Evolutionary conservation across 805 yeast genomes (phyloP), one percentile per base, ranked within the genome.

Genomic region (Hanseniaspora meyeri): DNA sequence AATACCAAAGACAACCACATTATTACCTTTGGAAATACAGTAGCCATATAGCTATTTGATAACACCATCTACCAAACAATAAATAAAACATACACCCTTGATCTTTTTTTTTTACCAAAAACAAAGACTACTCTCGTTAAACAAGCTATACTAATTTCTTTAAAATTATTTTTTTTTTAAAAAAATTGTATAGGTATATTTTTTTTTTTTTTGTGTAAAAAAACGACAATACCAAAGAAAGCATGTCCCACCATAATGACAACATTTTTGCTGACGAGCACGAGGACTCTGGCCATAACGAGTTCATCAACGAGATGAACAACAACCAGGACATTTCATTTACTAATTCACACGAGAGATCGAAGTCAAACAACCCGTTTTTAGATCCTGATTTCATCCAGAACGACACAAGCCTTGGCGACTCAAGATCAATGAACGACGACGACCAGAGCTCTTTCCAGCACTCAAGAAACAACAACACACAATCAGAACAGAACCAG

Each of bases 401-500:
- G 19, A 42, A 43, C 5, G 45, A 57, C 49, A 62, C 67, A 54
- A 61, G 65, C 31, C 60, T 64, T 43, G 59, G 63, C 59, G 57
- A 27, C 27, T 37, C 36, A 11, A 38, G 36, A 10, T 24, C 34
- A 16, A 39, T 17, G 31, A 37, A 42, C 32, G 51, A 39, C 32
- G 51, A 39, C 8, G 43, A 53, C 29, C 45, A 50, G n/a, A 43
- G 38, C 57, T 45, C 50, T 17, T 52, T 52, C 32, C 56, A 52
- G 24, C 37, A 62, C 39, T 48, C 58, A 4, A 40, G 47, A 24
- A 20, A 38, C 24, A 43, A 47, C 4, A 24, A 50, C 47, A 10
- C 34, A 34, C 29, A 39, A 2, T 10, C 45, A 50, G 29, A 19
- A 19, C 56, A 40, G 37, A 51, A 20, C 24, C 27, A 40, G 6